phyloP scores from a whole-genome alignment of 177 flowering plant species.

The Vitis hybrid region DNA sequence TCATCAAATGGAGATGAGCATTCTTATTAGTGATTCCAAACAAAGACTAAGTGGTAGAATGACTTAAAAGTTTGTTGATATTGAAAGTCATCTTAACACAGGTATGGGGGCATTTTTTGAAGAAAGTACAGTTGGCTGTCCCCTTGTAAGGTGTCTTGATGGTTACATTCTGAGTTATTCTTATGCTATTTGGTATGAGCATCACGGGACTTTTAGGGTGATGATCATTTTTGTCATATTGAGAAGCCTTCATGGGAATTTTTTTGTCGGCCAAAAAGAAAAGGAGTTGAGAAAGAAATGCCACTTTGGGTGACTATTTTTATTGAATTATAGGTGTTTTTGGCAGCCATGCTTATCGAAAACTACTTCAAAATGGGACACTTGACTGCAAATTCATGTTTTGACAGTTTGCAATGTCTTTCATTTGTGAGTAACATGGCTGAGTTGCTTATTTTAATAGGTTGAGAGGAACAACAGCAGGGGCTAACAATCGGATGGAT shows the following conservation, averaged over 20 bases:
- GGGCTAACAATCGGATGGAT: constrained; percentile 96
- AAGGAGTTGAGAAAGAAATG: not conserved
- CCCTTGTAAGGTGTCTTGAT: not conserved
- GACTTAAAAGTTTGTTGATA: not conserved
- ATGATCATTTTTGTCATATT: not conserved
- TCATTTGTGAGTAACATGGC: not conserved
- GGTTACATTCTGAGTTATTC: too few species aligned
- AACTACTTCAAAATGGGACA: too few species aligned
- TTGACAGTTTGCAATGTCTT: not conserved
- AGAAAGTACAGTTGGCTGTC: not conserved
- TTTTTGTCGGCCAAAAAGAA: not conserved
- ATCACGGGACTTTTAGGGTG: not conserved
- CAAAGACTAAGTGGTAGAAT: not conserved
- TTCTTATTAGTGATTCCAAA: not conserved
- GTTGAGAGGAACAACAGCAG: constrained; percentile 79
- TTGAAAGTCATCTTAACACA: not conserved
- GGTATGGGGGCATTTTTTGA: not conserved
- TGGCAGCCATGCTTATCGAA: too few species aligned
- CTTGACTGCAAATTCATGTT: too few species aligned
- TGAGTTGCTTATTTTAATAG: constrained; percentile 30
- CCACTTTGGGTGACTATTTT: too few species aligned
- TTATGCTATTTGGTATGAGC: too few species aligned
- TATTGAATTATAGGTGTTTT: too few species aligned
- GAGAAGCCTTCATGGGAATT: not conserved
- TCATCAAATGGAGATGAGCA: too few species aligned